Conservation (phyloP, 345 rosid species). For the Gossypium stocksii region DNA sequence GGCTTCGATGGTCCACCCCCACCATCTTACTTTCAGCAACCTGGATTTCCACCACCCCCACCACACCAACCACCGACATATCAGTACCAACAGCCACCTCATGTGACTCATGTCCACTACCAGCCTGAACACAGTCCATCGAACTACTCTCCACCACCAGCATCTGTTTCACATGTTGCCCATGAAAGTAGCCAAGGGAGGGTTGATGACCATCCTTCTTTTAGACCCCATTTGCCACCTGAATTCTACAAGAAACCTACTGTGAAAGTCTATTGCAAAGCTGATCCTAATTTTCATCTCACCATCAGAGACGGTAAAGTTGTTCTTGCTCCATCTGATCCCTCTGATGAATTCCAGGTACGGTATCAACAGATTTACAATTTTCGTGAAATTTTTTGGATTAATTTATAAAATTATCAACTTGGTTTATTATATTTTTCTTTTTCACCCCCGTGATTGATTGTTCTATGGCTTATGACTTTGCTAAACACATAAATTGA, state of each 20-base stretch:
- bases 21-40: conserved; percentile 15
- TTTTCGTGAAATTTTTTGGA: not conserved
- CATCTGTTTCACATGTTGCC: conserved; percentile 30
- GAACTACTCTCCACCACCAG: conserved; percentile 1
- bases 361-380: not conserved
- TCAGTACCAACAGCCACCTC: conserved; percentile 15
- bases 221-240: conserved; percentile 35
- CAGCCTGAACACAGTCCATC: conserved; percentile 14
- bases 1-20: conserved; percentile 31
- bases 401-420: not conserved
- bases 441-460: too few relatives aligned
- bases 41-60: conserved; percentile 18
- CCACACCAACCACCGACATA: not conserved
- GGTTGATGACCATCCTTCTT: conserved; percentile 27
- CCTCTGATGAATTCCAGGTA: conserved; percentile 61
- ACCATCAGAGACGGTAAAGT: conserved; percentile 59
- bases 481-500: not conserved
- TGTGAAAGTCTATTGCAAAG: conserved; percentile 58
- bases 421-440: not conserved
- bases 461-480: not conserved
- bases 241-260: conserved; percentile 46
- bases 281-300: conserved; percentile 48
- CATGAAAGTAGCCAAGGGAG: conserved; percentile 25
- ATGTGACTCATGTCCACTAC: conserved; percentile 40
- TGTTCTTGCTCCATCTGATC: conserved; percentile 52